phyloP scores from a whole-genome alignment of 352 stramenopile species.

The Globisporangium radiosum region DNA sequence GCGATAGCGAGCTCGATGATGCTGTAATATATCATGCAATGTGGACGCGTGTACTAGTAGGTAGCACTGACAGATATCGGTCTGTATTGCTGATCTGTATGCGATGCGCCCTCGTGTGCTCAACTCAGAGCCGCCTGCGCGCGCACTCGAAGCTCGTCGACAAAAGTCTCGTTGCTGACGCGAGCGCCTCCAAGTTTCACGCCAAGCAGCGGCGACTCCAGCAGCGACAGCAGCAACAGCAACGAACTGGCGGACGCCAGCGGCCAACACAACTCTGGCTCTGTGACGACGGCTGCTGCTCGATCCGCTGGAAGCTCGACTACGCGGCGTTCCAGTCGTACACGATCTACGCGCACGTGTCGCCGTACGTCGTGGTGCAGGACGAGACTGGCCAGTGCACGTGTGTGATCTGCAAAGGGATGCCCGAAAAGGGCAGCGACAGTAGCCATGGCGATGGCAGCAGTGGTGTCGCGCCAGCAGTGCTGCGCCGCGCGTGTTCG shows the following conservation, averaged over 20 bases:
- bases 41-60: not conserved
- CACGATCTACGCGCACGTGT: conserved; percentile 55
- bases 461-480: not conserved
- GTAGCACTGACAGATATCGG: no score
- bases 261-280: conserved; percentile 42
- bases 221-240: not conserved
- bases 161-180: conserved; percentile 2
- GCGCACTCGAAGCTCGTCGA: conserved; percentile 13
- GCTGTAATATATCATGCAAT: not conserved
- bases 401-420: conserved; percentile 56
- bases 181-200: not conserved
- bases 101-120: not conserved
- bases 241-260: not conserved
- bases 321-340: conserved; percentile 69
- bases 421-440: conserved; percentile 15
- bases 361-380: conserved; percentile 59
- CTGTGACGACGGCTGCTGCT: conserved; percentile 59
- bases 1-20: conserved; percentile 6
- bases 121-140: conserved; percentile 13
- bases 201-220: conserved; percentile 9
- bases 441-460: not conserved
- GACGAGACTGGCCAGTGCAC: conserved; percentile 39
- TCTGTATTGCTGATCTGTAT: no score
- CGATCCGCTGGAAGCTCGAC: conserved; percentile 68
- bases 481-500: conserved; percentile 7